A percentile compares a stretch with the other conserved stretches of the same genome.
These are phyloP conservation scores for Trichoderma guizhouense DNA, from an alignment of 2,329 filamentous ascomycete genomes.

Conservation along the genomic window DNA sequence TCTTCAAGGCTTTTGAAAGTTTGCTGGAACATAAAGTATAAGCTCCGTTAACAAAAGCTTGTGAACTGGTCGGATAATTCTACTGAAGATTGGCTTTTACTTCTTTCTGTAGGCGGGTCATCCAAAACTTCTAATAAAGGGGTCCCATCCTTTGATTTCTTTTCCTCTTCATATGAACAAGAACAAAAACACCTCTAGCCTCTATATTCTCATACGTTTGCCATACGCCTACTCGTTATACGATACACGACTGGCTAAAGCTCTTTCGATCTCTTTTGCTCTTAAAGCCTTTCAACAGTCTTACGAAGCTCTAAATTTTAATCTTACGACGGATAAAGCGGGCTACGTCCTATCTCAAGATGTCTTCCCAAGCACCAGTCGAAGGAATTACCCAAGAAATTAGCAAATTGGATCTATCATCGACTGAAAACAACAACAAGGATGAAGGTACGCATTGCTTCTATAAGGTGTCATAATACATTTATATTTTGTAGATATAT, in stretches of 20 bases:
- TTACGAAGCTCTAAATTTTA: not conserved
- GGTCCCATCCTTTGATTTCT: not conserved
- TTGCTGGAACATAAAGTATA: not conserved
- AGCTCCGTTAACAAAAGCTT: not conserved
- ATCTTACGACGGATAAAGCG: not conserved
- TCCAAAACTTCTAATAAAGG: not conserved
- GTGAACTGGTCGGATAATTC: not conserved
- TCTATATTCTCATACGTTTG: not conserved
- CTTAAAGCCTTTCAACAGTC: not conserved
- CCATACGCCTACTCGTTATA: not conserved
- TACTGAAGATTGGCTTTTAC: not conserved
- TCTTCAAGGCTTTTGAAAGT: not conserved
- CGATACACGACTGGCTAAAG: not conserved
- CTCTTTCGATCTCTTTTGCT: not conserved
- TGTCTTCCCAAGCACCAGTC: not conserved
- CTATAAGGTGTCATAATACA: not conserved
- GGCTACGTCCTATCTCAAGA: not conserved
- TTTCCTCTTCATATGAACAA: not conserved
- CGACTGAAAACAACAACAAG: not conserved
- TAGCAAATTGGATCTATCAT: not conserved
- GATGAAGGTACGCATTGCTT: not conserved
- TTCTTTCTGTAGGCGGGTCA: not conserved
- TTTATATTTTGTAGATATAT: not conserved
- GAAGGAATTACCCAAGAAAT: not conserved
- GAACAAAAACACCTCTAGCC: not conserved